Evolutionary conservation across 2,329 filamentous ascomycete species (phyloP).

Genomic region (Talaromyces verruculosus): DNA sequence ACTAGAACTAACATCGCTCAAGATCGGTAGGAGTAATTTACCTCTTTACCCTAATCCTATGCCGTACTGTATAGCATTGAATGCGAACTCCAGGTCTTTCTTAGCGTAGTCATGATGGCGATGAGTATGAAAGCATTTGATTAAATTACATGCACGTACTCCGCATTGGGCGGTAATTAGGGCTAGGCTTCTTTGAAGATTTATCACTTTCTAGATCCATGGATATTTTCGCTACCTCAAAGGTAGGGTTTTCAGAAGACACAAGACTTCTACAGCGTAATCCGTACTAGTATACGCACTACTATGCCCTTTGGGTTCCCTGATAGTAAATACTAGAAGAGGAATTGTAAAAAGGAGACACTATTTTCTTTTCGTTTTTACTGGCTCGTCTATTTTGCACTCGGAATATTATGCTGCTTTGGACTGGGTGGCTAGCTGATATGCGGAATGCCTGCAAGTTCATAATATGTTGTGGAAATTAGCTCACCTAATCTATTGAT

Average conservation of each 20-base stretch:
- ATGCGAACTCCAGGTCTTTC: background rate
- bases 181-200: background rate
- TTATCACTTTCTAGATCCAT: background rate
- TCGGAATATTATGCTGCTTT: conserved; percentile 1
- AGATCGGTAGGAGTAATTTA: background rate
- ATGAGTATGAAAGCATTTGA: background rate
- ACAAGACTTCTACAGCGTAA: background rate
- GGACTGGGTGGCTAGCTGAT: background rate
- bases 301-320: background rate
- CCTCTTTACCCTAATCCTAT: background rate
- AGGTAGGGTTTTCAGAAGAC: background rate
- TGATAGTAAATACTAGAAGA: background rate
- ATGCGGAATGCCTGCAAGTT: background rate
- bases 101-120: background rate
- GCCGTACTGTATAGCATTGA: background rate
- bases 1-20: background rate
- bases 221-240: background rate
- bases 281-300: background rate
- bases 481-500: background rate
- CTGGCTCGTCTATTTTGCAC: background rate
- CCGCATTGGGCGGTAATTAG: background rate
- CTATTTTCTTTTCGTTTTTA: background rate
- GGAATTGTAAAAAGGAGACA: background rate
- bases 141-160: background rate
- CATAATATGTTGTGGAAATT: background rate